A percentile compares a stretch with the other conserved stretches of the same genome.
Conservation (phyloP, 352 stramenopile species). For the Pythium dissimile region DNA sequence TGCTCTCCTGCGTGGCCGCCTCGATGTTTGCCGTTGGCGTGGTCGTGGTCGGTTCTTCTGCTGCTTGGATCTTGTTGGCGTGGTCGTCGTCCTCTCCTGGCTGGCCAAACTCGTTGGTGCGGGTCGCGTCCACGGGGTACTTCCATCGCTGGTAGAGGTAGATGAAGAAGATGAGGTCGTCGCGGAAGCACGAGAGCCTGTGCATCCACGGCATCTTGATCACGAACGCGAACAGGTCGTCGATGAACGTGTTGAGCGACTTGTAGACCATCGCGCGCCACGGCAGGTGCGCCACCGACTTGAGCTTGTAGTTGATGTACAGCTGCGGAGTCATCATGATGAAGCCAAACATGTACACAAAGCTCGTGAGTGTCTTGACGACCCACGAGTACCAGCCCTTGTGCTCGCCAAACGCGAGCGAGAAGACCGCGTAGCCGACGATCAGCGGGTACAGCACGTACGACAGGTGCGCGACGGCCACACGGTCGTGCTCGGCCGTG, state of each 20-base stretch:
- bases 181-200: constrained; percentile 96
- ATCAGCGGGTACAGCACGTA: constrained; percentile 89
- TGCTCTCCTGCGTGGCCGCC: constrained; percentile 16
- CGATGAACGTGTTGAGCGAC: constrained; percentile 98
- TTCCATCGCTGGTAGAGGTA: constrained; percentile 99
- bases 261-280: constrained; percentile 99
- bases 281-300: constrained; percentile 94
- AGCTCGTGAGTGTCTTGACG: constrained; percentile 94
- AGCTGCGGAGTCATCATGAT: constrained; percentile 99
- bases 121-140: constrained; percentile 90
- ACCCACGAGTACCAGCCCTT: constrained; percentile 98
- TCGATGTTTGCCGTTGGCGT: not conserved
- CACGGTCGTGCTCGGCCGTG: constrained; percentile 80
- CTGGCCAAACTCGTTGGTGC: constrained; percentile 94
- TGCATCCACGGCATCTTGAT: constrained; percentile 99
- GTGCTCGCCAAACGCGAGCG: constrained; percentile 92
- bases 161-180: constrained; percentile 99
- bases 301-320: constrained; percentile 99
- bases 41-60: not conserved
- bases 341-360: constrained; percentile 99
- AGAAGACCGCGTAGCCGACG: constrained; percentile 93
- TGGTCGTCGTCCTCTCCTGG: constrained; percentile 40
- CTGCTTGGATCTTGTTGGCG: constrained; percentile 1
- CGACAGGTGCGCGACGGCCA: constrained; percentile 79
- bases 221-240: constrained; percentile 97